phyloP scores from a whole-genome alignment of 768 basidiomycete species.

The Xanthoconium purpureum region DNA sequence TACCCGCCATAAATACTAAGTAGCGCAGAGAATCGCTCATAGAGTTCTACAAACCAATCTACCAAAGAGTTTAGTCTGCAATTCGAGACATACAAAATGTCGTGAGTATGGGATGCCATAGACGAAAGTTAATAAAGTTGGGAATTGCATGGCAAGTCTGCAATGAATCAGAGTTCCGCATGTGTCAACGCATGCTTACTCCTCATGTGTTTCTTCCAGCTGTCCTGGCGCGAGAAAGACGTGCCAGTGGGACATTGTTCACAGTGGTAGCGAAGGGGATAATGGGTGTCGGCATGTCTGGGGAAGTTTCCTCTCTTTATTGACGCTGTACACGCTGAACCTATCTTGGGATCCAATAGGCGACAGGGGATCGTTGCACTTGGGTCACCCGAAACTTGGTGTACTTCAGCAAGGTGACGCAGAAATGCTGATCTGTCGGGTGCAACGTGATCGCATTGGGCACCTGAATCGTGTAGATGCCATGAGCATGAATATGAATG shows the following conservation, averaged over 20 bases:
- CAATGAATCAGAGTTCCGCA: not conserved
- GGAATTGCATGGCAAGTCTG: not conserved
- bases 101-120: not conserved
- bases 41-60: not conserved
- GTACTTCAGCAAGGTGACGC: conserved; percentile 7
- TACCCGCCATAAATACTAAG: not conserved
- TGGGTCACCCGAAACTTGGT: conserved; percentile 12
- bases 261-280: conserved; percentile 14
- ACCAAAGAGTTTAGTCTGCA: not conserved
- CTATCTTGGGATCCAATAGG: conserved; percentile 2
- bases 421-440: conserved; percentile 11
- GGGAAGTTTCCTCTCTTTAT: conserved; percentile 14
- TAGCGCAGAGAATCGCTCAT: not conserved
- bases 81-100: no score
- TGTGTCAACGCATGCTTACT: not conserved
- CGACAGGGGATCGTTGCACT: conserved; percentile 1
- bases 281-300: conserved; percentile 20
- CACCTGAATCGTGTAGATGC: not conserved
- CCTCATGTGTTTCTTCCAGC: conserved; percentile 10
- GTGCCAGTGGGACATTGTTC: conserved; percentile 6
- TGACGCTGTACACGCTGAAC: not conserved
- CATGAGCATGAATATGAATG: conserved; percentile 13
- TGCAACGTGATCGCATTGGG: not conserved
- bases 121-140: not conserved
- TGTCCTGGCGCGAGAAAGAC: conserved; percentile 26